These are phyloP conservation scores for Selaginella moellendorffii DNA, from an alignment of 75 land plant genomes.

Conservation along the genomic window DNA sequence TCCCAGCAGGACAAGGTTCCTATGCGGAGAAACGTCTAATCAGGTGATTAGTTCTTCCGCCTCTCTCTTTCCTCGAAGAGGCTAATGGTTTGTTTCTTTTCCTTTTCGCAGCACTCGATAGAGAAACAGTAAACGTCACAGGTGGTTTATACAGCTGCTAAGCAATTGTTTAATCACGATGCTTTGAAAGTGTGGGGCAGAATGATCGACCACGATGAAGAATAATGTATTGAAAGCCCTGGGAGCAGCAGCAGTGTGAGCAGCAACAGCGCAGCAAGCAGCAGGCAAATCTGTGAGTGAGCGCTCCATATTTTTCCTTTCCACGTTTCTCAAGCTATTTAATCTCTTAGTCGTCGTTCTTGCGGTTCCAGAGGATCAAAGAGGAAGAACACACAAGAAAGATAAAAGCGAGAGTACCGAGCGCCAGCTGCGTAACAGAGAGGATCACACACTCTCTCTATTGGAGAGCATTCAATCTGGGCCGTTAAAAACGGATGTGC, in stretches of 20 bases:
- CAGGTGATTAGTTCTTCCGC: background rate
- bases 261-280: too few relatives aligned
- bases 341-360: too few relatives aligned
- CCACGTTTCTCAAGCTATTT: too few relatives aligned
- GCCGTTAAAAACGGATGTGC: background rate
- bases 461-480: background rate
- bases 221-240: background rate
- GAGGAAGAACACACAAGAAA: too few relatives aligned
- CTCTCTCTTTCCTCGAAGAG: too few relatives aligned
- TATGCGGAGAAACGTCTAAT: background rate
- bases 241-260: too few relatives aligned
- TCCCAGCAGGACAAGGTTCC: background rate
- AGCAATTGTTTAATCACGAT: background rate
- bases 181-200: background rate
- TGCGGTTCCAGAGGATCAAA: too few relatives aligned
- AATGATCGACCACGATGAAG: slow-evolving; percentile 1
- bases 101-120: too few relatives aligned
- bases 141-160: background rate
- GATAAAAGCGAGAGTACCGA: too few relatives aligned
- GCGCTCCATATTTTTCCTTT: background rate
- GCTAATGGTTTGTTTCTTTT: too few relatives aligned
- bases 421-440: background rate
- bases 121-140: too few relatives aligned
- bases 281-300: too few relatives aligned
- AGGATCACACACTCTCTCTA: background rate